Evolutionary conservation across 805 yeast genomes (phyloP), one percentile per base, ranked within the genome.

Genomic region (Cyberlindnera subsufficiens): DNA sequence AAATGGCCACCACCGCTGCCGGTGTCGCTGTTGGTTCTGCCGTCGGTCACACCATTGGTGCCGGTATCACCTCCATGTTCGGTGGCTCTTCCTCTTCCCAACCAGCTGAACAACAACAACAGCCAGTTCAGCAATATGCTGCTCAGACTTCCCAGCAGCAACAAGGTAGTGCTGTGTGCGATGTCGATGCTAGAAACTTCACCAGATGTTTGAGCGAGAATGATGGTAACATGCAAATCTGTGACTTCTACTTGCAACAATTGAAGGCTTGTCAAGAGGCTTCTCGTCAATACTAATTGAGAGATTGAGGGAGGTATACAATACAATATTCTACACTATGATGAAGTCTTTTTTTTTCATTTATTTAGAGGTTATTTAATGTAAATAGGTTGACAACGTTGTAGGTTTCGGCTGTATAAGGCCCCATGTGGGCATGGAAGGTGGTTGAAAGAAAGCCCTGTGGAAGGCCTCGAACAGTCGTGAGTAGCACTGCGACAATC

Each of bases 11-110:
- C 38, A 93, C 99, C 38, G 99, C 99, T 43, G 99, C 98, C 39
- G 99, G 99, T 81, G 99, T 93, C 36, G 99, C 98, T 42, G 97
- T 93, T 44, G 99, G 99, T 58, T 87, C 96, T 40, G 83, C 98
- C 48, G 82, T 91, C 42, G 99, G 99, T 49, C 99, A 93, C 75
- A 88, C 97, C 33, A 54, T 91, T 45, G 97, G 97, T 69, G 95
- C 95, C 49, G 98, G 98, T 58, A 71, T 93, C 56, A 81, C 96
- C 39, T 75, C 87, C 39, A 68, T 93, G 77, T 91, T 91, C 58
- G 88, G 95, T 42, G 95, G 96, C 43, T 77, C 86, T 32, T 71
- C 82, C 25, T 65, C 80, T 25, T 76, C 68, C 36, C 44, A 43
- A 16, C 72, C 72, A 47, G 73, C 64, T 43, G 76, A 72, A 54